Percentiles rank a stretch among this genome's conserved stretches.
Conservation (phyloP, 1,139 yeast species). For the Protomyces inouyei region DNA sequence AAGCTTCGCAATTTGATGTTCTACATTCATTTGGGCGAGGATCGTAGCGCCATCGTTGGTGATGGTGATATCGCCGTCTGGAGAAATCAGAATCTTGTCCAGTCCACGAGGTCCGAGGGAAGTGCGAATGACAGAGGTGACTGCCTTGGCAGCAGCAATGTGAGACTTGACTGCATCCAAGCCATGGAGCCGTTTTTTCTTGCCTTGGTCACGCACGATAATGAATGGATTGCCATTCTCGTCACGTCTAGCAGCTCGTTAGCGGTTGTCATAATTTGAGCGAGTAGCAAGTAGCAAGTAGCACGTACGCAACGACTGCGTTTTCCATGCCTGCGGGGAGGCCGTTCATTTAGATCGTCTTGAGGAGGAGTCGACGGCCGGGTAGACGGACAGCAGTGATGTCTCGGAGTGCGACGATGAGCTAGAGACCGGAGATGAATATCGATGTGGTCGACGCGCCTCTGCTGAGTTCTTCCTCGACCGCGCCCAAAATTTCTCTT, state of each 20-base stretch:
- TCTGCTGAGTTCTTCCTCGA: no score
- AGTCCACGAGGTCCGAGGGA: conserved; percentile 94
- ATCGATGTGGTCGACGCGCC: no score
- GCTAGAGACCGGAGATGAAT: no score
- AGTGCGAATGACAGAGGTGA: conserved; percentile 84
- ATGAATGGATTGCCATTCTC: conserved; percentile 99
- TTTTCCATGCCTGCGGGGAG: conserved; percentile 14
- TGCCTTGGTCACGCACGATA: conserved; percentile 94
- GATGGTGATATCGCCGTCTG: conserved; percentile 95
- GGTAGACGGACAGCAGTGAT: no score
- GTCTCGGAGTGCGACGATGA: no score
- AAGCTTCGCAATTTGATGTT: conserved; percentile 91
- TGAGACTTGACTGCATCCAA: conserved; percentile 86
- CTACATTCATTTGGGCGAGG: conserved; percentile 90
- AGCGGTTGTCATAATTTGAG: no score
- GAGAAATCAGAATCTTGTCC: conserved; percentile 86
- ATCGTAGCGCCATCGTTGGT: conserved; percentile 99
- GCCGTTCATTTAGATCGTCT: conserved; percentile 9
- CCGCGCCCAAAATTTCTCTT: no score
- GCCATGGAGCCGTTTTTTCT: conserved; percentile 82
- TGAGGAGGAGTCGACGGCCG: neutral
- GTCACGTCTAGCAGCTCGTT: conserved; percentile 43
- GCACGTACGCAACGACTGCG: conserved; percentile 9
- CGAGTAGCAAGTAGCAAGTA: no score
- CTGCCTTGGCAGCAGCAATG: conserved; percentile 92